phyloP scores from a whole-genome alignment of 1,284 basidiomycete species.

The Mycosarcoma maydis region DNA sequence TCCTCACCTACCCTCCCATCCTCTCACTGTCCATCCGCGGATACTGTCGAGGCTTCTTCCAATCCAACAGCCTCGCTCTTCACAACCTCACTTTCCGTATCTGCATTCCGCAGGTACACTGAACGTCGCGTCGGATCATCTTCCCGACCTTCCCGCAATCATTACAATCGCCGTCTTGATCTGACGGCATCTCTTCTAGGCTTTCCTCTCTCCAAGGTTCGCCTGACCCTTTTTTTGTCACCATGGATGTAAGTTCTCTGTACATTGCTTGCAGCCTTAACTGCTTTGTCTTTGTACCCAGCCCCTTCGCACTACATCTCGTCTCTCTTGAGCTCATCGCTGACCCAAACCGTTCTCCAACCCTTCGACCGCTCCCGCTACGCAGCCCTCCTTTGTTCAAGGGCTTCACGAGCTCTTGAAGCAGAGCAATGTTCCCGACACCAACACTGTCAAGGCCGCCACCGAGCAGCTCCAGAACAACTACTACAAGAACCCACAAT shows the following conservation, averaged over 20 bases:
- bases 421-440: conserved; percentile 65
- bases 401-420: conserved; percentile 62
- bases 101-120: conserved; percentile 10
- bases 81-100: conserved; percentile 1
- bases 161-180: conserved; percentile 3
- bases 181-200: neutral
- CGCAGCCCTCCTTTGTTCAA: conserved; percentile 58
- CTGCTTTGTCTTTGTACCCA: too few relatives aligned
- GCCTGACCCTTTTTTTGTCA: neutral
- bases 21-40: conserved; percentile 29
- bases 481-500: conserved; percentile 84
- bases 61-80: neutral
- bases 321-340: neutral
- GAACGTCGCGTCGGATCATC: conserved; percentile 6
- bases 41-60: conserved; percentile 13
- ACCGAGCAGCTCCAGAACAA: conserved; percentile 77
- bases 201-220: neutral
- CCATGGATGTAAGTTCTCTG: conserved; percentile 43
- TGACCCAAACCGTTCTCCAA: neutral
- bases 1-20: conserved; percentile 3
- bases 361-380: neutral
- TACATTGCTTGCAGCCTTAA: too few relatives aligned
- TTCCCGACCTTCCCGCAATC: conserved; percentile 12
- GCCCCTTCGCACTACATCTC: neutral
- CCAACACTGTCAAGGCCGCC: conserved; percentile 68